These are phyloP conservation scores for Escovopsis sp. DNA, from an alignment of 2,329 filamentous ascomycete genomes.

Conservation along the genomic window DNA sequence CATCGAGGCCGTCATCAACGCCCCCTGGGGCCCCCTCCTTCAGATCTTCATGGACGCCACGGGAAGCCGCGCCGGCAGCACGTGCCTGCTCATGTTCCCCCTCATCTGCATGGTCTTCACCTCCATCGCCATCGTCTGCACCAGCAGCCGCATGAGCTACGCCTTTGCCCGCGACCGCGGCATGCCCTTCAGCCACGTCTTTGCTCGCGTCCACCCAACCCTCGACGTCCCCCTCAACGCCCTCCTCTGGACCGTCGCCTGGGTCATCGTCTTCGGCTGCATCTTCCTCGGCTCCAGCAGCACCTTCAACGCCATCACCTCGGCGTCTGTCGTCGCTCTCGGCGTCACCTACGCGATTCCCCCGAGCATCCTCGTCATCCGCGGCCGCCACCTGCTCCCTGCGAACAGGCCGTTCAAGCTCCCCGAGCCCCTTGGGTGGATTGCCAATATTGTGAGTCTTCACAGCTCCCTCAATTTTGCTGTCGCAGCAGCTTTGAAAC, in stretches of 20 bases:
- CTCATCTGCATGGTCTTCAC: constrained; percentile 51
- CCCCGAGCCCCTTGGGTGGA: constrained; percentile 20
- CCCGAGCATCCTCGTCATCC: constrained; percentile 50
- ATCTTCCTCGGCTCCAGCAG: constrained; percentile 52
- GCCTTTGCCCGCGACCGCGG: constrained; percentile 52
- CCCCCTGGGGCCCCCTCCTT: constrained; percentile 40
- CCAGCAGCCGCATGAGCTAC: constrained; percentile 50
- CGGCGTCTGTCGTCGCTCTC: constrained; percentile 57
- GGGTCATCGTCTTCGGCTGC: constrained; percentile 53
- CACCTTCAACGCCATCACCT: constrained; percentile 59
- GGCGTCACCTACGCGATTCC: constrained; percentile 65
- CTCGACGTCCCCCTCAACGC: constrained; percentile 54
- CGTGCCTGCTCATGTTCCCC: constrained; percentile 51
- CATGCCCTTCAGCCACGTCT: constrained; percentile 46
- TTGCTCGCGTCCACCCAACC: constrained; percentile 43
- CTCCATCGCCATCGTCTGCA: constrained; percentile 48
- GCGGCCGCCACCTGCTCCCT: constrained; percentile 51
- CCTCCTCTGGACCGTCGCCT: constrained; percentile 41
- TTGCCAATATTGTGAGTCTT: constrained; percentile 13
- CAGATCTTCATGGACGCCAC: constrained; percentile 53
- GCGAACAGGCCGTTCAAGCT: constrained; percentile 25
- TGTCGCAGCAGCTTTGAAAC: no score
- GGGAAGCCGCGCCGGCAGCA: constrained; percentile 42
- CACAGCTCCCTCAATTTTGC: no score
- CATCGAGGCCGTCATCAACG: constrained; percentile 39